A percentile compares a stretch with the other conserved stretches of the same genome.
Evolutionary conservation across 2,329 filamentous ascomycete genomes (phyloP).

Genomic region (Cladosporium cucumerinum): DNA sequence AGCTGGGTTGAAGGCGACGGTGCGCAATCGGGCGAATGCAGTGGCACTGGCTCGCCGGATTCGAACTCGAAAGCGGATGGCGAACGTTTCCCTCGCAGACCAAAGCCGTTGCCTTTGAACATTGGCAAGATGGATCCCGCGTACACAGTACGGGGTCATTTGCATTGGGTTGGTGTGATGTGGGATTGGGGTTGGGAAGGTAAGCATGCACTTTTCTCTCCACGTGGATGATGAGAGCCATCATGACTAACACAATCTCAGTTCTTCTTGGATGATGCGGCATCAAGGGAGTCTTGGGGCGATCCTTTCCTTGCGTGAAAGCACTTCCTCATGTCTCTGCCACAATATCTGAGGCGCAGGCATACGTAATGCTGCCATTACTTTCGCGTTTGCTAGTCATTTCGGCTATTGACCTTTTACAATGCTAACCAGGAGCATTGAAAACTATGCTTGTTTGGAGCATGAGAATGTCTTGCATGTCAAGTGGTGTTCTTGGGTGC

Average conservation of each 20-base stretch:
- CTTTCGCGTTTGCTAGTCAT: not conserved
- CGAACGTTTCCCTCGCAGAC: constrained; percentile 18
- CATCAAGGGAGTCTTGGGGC: not conserved
- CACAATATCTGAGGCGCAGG: not conserved
- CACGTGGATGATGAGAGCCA: not conserved
- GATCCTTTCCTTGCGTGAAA: not conserved
- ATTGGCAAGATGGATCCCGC: constrained; percentile 52
- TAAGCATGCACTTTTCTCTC: constrained; percentile 37
- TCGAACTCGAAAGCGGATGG: constrained; percentile 8
- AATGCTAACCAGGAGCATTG: constrained; percentile 4
- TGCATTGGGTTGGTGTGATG: constrained; percentile 72
- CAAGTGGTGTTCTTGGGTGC: not conserved
- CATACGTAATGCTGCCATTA: not conserved
- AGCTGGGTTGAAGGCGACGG: constrained; percentile 27
- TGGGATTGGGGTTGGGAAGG: constrained; percentile 70
- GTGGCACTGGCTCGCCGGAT: constrained; percentile 15
- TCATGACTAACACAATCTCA: constrained; percentile 17
- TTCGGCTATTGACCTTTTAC: not conserved
- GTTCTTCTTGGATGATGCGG: constrained; percentile 41
- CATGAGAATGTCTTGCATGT: constrained; percentile 6
- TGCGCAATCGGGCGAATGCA: constrained; percentile 2
- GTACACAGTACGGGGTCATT: constrained; percentile 61
- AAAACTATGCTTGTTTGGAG: not conserved
- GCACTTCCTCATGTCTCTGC: not conserved
- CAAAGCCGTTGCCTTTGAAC: constrained; percentile 11